Percentiles rank a stretch among this genome's conserved stretches.
Conservation (phyloP, 2,329 filamentous ascomycete species). For the Penicillium brasilianum region DNA sequence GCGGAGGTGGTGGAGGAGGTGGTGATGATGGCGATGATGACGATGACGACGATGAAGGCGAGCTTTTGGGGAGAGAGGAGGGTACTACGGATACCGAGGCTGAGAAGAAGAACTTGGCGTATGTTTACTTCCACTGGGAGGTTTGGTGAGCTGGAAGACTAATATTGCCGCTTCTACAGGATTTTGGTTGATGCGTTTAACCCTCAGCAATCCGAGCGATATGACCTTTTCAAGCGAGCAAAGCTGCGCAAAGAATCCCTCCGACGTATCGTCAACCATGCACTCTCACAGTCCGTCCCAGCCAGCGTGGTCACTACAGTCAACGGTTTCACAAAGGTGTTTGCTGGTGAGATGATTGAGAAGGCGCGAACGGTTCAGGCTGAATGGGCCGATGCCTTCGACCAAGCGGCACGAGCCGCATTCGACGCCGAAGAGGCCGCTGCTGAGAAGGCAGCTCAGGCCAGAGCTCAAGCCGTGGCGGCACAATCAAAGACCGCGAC, state of each 20-base stretch:
- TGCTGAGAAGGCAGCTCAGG: conserved; percentile 50
- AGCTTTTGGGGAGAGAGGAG: conserved; percentile 52
- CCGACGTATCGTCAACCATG: conserved; percentile 67
- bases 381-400: conserved; percentile 56
- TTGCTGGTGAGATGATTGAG: conserved; percentile 69
- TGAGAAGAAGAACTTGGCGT: conserved; percentile 58
- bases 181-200: conserved; percentile 55
- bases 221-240: conserved; percentile 56
- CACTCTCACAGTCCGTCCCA: conserved; percentile 69
- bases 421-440: conserved; percentile 63
- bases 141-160: conserved; percentile 15
- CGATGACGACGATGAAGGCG: conserved; percentile 54
- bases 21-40: conserved; percentile 56
- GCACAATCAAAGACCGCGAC: conserved; percentile 23
- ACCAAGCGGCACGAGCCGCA: conserved; percentile 58
- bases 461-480: conserved; percentile 30
- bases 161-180: conserved; percentile 30
- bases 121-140: conserved; percentile 29
- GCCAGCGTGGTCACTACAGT: conserved; percentile 68
- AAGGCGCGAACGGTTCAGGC: conserved; percentile 67
- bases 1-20: conserved; percentile 47
- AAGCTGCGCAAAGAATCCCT: conserved; percentile 58
- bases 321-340: conserved; percentile 69
- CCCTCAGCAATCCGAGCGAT: conserved; percentile 53
- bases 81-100: conserved; percentile 55